These are phyloP conservation scores for Hypoxylon trugodes DNA, from an alignment of 495 filamentous ascomycete genomes.

Conservation along the genomic window DNA sequence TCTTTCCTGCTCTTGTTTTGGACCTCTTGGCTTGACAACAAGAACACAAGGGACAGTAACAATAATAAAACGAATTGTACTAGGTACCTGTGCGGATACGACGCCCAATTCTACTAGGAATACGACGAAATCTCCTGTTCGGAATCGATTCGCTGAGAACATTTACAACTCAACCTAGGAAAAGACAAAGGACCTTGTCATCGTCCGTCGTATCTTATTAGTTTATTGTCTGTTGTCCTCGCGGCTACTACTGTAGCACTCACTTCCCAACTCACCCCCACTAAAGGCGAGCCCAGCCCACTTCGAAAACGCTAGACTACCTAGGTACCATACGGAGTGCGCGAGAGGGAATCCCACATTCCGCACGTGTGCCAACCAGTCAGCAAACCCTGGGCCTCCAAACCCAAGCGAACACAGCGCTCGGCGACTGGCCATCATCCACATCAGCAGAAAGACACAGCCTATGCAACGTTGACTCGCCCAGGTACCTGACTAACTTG, in stretches of 20 bases:
- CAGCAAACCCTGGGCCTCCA: constrained; percentile 11
- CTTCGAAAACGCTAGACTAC: constrained; percentile 33
- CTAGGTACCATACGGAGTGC: too few relatives aligned
- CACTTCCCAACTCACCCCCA: constrained; percentile 23
- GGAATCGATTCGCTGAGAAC: too few relatives aligned
- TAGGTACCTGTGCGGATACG: too few relatives aligned
- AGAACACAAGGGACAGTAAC: background rate
- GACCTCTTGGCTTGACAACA: background rate
- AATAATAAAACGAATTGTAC: too few relatives aligned
- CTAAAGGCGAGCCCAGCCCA: constrained; percentile 24
- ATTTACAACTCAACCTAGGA: too few relatives aligned
- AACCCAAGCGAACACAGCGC: constrained; percentile 31
- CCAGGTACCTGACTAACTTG: constrained; percentile 37
- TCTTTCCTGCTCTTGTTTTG: constrained; percentile 23
- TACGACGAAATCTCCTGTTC: too few relatives aligned
- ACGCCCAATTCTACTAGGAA: too few relatives aligned
- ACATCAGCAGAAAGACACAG: constrained; percentile 39
- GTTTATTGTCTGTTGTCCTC: constrained; percentile 14
- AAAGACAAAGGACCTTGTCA: background rate
- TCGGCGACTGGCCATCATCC: constrained; percentile 40
- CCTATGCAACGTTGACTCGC: constrained; percentile 43
- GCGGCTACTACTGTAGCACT: constrained; percentile 30
- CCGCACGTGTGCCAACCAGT: constrained; percentile 36
- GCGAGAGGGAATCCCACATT: constrained; percentile 35
- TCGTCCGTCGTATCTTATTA: constrained; percentile 10